phyloP scores from a whole-genome alignment of 768 basidiomycete species.

The Russula brevipes region DNA sequence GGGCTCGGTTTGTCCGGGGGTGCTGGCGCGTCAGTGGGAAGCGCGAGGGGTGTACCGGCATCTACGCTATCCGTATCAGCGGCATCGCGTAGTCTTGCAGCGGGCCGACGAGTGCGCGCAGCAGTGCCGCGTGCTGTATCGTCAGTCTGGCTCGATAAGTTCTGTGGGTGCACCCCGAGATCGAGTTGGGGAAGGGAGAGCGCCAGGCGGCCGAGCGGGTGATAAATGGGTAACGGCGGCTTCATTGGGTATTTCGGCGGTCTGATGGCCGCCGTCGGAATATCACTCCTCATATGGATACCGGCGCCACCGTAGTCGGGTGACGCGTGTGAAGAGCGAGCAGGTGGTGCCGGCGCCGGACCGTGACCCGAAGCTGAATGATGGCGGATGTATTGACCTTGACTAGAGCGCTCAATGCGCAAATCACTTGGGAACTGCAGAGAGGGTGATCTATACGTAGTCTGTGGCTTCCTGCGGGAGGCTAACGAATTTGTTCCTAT shows the following conservation, averaged over 20 bases:
- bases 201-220: constrained; percentile 24
- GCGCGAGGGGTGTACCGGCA: constrained; percentile 10
- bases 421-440: constrained; percentile 18
- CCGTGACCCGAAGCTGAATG: constrained; percentile 12
- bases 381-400: constrained; percentile 11
- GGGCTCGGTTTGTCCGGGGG: constrained; percentile 23
- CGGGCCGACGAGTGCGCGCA: constrained; percentile 22
- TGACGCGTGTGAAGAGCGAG: constrained; percentile 14
- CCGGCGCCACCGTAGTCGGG: background rate
- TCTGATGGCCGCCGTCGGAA: background rate
- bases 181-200: constrained; percentile 24
- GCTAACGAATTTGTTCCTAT: constrained; percentile 9
- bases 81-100: constrained; percentile 19
- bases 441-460: constrained; percentile 25
- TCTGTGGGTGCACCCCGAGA: constrained; percentile 6
- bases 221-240: constrained; percentile 23
- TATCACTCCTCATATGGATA: background rate
- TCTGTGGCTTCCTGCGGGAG: constrained; percentile 24
- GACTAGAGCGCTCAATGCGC: constrained; percentile 24
- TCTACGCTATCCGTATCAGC: constrained; percentile 16
- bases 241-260: constrained; percentile 18
- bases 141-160: constrained; percentile 5
- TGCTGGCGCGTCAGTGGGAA: constrained; percentile 6
- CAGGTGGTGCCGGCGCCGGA: background rate
- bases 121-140: constrained; percentile 9